Conservation (phyloP, 2,329 filamentous ascomycete species). For the Capronia epimyces region DNA sequence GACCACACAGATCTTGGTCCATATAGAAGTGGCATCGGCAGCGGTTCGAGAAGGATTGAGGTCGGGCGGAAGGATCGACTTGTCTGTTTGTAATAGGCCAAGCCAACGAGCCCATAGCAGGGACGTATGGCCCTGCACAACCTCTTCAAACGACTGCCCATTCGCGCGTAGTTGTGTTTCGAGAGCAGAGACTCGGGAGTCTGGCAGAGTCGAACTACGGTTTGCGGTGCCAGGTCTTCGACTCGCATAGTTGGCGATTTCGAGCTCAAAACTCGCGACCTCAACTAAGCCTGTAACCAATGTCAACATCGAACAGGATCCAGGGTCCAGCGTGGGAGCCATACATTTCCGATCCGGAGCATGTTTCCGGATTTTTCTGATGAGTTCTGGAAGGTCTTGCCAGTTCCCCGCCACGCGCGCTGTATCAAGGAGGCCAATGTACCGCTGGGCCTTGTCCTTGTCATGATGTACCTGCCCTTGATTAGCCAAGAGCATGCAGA, state of each 20-base stretch:
- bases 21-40: conserved; percentile 46
- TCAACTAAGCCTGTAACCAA: conserved; percentile 56
- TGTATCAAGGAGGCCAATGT: conserved; percentile 74
- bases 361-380: conserved; percentile 92
- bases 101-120: conserved; percentile 55
- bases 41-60: conserved; percentile 21
- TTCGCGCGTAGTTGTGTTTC: conserved; percentile 18
- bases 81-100: conserved; percentile 21
- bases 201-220: conserved; percentile 18
- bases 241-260: conserved; percentile 53
- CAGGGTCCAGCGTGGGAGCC: conserved; percentile 21
- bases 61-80: not conserved
- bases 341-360: conserved; percentile 78
- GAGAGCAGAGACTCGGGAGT: conserved; percentile 34
- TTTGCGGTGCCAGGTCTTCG: conserved; percentile 30
- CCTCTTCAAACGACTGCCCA: conserved; percentile 45
- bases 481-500: conserved; percentile 4
- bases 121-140: conserved; percentile 74
- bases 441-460: conserved; percentile 84
- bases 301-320: conserved; percentile 9
- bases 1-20: conserved; percentile 75
- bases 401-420: conserved; percentile 85
- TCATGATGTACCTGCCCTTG: conserved; percentile 46
- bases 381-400: conserved; percentile 78
- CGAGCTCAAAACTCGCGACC: conserved; percentile 64